Conservation (phyloP, 441 rosid genomes). For the Flueggea neowawraea region DNA sequence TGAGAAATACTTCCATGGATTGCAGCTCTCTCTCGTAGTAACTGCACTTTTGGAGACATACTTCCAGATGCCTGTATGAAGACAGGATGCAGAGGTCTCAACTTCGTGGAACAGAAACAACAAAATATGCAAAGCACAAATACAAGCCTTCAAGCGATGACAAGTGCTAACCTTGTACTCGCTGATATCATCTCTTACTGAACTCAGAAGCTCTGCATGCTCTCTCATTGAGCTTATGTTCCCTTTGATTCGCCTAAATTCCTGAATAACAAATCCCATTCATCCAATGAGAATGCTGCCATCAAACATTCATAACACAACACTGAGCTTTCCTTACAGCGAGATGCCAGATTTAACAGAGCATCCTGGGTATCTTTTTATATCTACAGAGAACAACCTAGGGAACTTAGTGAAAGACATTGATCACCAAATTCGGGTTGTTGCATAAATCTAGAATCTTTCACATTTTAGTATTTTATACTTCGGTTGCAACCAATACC, state of each 20-base stretch:
- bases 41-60: constrained; percentile 87
- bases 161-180: constrained; percentile 68
- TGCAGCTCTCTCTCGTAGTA: constrained; percentile 89
- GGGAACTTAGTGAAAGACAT: no score
- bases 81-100: constrained; percentile 13
- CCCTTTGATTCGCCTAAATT: constrained; percentile 79
- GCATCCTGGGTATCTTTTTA: no score
- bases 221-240: constrained; percentile 88
- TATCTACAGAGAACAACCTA: no score
- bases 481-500: no score
- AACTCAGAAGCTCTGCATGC: constrained; percentile 93
- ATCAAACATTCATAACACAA: constrained; percentile 1
- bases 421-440: no score
- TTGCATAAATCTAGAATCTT: no score
- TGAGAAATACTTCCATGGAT: constrained; percentile 91
- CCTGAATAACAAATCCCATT: constrained; percentile 32
- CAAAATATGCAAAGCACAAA: constrained; percentile 1
- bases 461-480: no score
- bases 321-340: no score
- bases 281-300: constrained; percentile 11
- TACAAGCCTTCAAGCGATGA: no score
- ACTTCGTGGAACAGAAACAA: constrained; percentile 7
- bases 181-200: constrained; percentile 96
- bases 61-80: constrained; percentile 83
- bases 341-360: no score